phyloP scores from a whole-genome alignment of 306 rosid genomes.

The Trifolium subterraneum region DNA sequence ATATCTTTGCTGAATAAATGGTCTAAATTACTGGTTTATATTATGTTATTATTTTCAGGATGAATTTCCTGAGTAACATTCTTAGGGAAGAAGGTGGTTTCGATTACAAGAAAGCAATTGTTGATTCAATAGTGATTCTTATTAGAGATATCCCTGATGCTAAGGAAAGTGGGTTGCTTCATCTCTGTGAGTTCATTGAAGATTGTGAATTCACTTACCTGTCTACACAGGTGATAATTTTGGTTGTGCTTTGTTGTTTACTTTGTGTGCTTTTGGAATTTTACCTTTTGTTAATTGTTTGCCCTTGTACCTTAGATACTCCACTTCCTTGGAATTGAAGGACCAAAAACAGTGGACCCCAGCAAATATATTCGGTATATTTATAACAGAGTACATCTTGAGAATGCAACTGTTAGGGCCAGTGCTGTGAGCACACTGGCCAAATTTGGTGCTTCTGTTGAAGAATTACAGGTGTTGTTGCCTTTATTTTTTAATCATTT shows the following conservation, averaged over 20 bases:
- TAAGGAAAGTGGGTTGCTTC: slow-evolving; percentile 95
- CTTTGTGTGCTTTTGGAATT: slow-evolving; percentile 14
- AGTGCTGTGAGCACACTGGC: slow-evolving; percentile 99
- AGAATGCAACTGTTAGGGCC: slow-evolving; percentile 97
- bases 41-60: slow-evolving; percentile 55
- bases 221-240: slow-evolving; percentile 92
- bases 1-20: slow-evolving; percentile 9
- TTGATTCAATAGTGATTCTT: slow-evolving; percentile 95
- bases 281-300: slow-evolving; percentile 35
- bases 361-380: slow-evolving; percentile 95
- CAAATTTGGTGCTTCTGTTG: slow-evolving; percentile 93
- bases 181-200: slow-evolving; percentile 97
- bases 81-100: slow-evolving; percentile 99
- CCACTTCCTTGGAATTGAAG: slow-evolving; percentile 96
- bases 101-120: slow-evolving; percentile 97
- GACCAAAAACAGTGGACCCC: slow-evolving; percentile 98
- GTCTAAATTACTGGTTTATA: slow-evolving; percentile 32
- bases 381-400: slow-evolving; percentile 97
- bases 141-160: slow-evolving; percentile 97
- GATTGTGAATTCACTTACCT: slow-evolving; percentile 99
- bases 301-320: slow-evolving; percentile 63
- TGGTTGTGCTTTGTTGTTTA: slow-evolving; percentile 36
- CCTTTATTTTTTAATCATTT: slow-evolving; percentile 29
- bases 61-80: slow-evolving; percentile 98
- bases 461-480: slow-evolving; percentile 69